phyloP scores from a whole-genome alignment of 2,329 filamentous ascomycete species.

The Fusarium multiceps region DNA sequence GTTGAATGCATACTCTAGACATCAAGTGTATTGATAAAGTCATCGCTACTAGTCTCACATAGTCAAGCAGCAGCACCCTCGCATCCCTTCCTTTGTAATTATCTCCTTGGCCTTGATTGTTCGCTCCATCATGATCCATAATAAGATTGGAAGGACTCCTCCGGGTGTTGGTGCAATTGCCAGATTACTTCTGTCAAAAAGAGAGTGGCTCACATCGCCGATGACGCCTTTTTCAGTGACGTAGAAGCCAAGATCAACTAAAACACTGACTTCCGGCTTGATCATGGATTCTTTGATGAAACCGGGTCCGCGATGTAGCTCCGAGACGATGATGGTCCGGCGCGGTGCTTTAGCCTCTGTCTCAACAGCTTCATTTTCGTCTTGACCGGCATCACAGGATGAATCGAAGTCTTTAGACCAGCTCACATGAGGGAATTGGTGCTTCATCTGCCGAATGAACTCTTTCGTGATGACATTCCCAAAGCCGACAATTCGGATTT shows the following conservation, averaged over 20 bases:
- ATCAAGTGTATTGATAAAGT: no score
- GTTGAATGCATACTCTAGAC: no score
- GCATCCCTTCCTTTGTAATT: accelerated
- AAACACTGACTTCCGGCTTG: background rate
- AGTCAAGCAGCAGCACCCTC: background rate
- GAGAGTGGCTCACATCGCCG: background rate
- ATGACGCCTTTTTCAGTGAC: slow-evolving; percentile 1
- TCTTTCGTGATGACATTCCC: background rate
- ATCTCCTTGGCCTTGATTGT: background rate
- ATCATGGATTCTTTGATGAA: background rate
- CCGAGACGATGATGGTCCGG: background rate
- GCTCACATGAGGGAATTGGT: background rate
- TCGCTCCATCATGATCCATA: slow-evolving; percentile 10
- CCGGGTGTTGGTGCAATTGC: slow-evolving; percentile 8
- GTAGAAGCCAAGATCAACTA: slow-evolving; percentile 4
- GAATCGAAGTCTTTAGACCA: background rate
- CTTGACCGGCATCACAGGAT: background rate
- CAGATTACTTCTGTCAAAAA: background rate
- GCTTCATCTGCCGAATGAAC: background rate
- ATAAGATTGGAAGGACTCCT: background rate
- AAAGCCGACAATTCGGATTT: background rate
- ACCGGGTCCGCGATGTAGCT: background rate
- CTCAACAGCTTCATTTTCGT: background rate
- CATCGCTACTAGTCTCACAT: background rate
- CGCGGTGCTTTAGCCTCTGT: background rate